These are phyloP conservation scores for Rhododendron kiyosumense DNA, from an alignment of 148 eudicot genomes.

Conservation along the genomic window DNA sequence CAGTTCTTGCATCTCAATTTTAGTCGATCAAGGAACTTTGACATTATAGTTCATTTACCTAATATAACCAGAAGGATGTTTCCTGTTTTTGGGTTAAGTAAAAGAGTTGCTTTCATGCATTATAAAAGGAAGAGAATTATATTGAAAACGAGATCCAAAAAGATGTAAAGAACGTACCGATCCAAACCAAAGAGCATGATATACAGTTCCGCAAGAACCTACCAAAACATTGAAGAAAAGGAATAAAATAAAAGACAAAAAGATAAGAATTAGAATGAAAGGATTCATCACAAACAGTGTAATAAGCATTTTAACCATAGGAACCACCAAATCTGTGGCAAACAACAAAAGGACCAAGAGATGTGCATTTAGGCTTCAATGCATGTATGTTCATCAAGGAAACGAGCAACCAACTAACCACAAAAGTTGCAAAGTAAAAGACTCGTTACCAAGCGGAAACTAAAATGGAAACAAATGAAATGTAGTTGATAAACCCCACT, in stretches of 20 bases:
- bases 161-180: constrained; percentile 69
- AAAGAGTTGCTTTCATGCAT: neutral
- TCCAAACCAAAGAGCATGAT: constrained; percentile 95
- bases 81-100: neutral
- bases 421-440: neutral
- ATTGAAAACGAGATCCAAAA: constrained; percentile 6
- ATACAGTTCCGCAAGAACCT: constrained; percentile 99
- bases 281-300: neutral
- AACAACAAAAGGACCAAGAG: neutral
- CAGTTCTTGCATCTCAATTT: neutral
- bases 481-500: neutral
- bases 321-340: neutral
- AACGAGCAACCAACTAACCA: neutral
- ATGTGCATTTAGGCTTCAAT: neutral
- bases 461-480: neutral
- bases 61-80: neutral
- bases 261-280: neutral
- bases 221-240: constrained; percentile 20
- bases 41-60: neutral
- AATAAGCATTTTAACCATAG: neutral
- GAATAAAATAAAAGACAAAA: neutral
- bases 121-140: neutral
- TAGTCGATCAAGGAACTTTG: neutral
- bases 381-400: neutral
- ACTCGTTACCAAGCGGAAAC: neutral